These are phyloP conservation scores for Neurospora sp. DNA, from an alignment of 2,329 filamentous ascomycete species.

Conservation along the genomic window DNA sequence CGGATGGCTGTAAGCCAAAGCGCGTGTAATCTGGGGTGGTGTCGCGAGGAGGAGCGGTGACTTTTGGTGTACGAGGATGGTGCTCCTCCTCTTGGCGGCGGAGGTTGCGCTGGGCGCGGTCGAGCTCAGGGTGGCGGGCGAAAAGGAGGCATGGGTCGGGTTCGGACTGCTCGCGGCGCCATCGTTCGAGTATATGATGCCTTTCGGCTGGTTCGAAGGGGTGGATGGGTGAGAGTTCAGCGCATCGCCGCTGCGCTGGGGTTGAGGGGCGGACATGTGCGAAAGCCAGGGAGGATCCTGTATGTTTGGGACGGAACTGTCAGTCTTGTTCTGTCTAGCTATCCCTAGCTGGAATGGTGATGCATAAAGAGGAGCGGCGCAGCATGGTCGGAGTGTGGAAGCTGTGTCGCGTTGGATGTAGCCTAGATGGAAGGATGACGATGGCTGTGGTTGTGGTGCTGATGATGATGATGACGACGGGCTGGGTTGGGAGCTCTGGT, in stretches of 20 bases:
- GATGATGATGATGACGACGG: not conserved
- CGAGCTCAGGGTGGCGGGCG: slow-evolving; percentile 67
- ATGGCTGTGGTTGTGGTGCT: not conserved
- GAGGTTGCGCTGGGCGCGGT: slow-evolving; percentile 49
- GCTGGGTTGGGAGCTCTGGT: not conserved
- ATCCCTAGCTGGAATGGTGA: slow-evolving; percentile 1
- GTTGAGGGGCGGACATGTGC: slow-evolving; percentile 39
- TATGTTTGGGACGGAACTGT: slow-evolving; percentile 14
- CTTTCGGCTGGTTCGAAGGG: slow-evolving; percentile 15
- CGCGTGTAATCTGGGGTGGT: slow-evolving; percentile 87
- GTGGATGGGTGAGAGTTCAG: slow-evolving; percentile 20
- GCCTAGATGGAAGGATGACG: not conserved
- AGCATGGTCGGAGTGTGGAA: not conserved
- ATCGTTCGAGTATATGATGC: slow-evolving; percentile 23
- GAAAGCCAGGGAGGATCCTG: slow-evolving; percentile 42
- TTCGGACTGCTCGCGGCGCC: slow-evolving; percentile 30
- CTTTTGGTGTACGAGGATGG: slow-evolving; percentile 94
- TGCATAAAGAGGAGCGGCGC: not conserved
- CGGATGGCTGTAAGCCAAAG: slow-evolving; percentile 89
- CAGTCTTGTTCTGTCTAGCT: slow-evolving; percentile 5
- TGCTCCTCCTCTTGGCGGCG: slow-evolving; percentile 69
- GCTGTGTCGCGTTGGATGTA: not conserved
- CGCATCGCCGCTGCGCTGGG: slow-evolving; percentile 25
- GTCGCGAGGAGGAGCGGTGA: slow-evolving; percentile 87
- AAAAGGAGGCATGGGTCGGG: slow-evolving; percentile 83